Percentiles rank a stretch among this genome's conserved stretches.
phyloP scores from a whole-genome alignment of 73 alveolate genomes.

The Symbiodinium natans region DNA sequence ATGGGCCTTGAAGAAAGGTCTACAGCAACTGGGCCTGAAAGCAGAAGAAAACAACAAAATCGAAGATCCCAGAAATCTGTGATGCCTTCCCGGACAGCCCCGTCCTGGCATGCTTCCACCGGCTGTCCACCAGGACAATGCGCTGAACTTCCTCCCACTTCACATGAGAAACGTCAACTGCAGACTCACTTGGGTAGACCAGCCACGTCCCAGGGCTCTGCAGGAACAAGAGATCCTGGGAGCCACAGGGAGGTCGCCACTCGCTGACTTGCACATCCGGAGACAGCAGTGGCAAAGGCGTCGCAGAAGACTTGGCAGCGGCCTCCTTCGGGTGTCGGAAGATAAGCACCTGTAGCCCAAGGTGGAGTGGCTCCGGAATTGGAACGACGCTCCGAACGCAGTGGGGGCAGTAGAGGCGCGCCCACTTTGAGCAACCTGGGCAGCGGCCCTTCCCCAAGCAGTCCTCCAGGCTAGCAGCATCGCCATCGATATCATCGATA shows the following conservation, averaged over 20 bases:
- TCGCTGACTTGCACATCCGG: not conserved
- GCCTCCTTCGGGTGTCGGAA: slow-evolving; percentile 78
- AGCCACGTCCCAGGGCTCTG: slow-evolving; percentile 65
- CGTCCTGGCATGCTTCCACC: slow-evolving; percentile 74
- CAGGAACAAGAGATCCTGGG: not conserved
- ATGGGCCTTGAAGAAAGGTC: no score
- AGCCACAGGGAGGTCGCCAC: not conserved
- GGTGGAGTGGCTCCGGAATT: slow-evolving; percentile 13
- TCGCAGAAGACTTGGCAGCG: slow-evolving; percentile 51
- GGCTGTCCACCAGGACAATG: slow-evolving; percentile 76
- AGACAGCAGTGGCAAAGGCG: slow-evolving; percentile 53
- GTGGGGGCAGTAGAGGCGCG: slow-evolving; percentile 34
- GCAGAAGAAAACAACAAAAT: no score
- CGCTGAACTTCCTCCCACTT: slow-evolving; percentile 10
- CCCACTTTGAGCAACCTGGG: slow-evolving; percentile 44
- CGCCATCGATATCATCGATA: not conserved
- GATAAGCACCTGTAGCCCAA: slow-evolving; percentile 59
- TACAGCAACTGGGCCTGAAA: no score
- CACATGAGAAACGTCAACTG: slow-evolving; percentile 19
- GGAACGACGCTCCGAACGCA: slow-evolving; percentile 39
- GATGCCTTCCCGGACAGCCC: not conserved
- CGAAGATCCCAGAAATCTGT: no score
- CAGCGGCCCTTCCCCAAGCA: not conserved
- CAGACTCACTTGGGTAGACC: slow-evolving; percentile 67
- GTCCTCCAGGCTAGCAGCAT: not conserved